A percentile compares a stretch with the other conserved stretches of the same genome.
These are phyloP conservation scores for Omphalotus olearius DNA, from an alignment of 1,284 basidiomycete genomes.

Conservation along the genomic window DNA sequence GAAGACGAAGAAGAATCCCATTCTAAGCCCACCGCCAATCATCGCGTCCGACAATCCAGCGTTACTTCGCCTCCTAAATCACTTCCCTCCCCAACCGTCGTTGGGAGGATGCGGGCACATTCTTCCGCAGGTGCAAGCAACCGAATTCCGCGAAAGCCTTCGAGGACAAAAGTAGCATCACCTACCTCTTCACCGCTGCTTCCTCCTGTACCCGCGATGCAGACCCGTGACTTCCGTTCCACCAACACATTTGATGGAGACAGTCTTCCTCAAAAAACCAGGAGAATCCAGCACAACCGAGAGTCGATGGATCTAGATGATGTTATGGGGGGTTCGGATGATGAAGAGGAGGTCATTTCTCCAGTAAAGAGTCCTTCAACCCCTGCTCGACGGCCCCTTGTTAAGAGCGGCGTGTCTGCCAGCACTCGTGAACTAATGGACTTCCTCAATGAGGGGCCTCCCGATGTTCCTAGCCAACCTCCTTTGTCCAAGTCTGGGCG, in stretches of 20 bases:
- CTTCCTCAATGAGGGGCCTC: constrained; percentile 62
- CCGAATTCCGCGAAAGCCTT: constrained; percentile 17
- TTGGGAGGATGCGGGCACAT: constrained; percentile 25
- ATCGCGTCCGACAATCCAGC: constrained; percentile 30
- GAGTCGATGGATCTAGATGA: constrained; percentile 75
- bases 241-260: constrained; percentile 24
- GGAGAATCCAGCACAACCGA: constrained; percentile 48
- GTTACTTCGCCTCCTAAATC: constrained; percentile 26
- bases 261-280: constrained; percentile 39
- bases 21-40: constrained; percentile 24
- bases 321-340: constrained; percentile 63
- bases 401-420: constrained; percentile 31
- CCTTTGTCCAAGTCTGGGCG: constrained; percentile 18
- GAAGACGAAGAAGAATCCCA: constrained; percentile 39
- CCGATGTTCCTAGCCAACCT: constrained; percentile 22
- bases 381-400: constrained; percentile 22
- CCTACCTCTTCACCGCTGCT: constrained; percentile 12
- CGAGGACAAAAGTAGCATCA: constrained; percentile 23
- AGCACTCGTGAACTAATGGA: constrained; percentile 62
- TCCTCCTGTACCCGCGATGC: constrained; percentile 19
- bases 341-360: constrained; percentile 35
- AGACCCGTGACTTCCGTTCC: constrained; percentile 8
- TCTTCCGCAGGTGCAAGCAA: constrained; percentile 33
- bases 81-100: constrained; percentile 15
- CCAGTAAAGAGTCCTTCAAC: constrained; percentile 24